Evolutionary conservation across 2,329 filamentous ascomycete species (phyloP).

Genomic region (Lizonia empirigonia): DNA sequence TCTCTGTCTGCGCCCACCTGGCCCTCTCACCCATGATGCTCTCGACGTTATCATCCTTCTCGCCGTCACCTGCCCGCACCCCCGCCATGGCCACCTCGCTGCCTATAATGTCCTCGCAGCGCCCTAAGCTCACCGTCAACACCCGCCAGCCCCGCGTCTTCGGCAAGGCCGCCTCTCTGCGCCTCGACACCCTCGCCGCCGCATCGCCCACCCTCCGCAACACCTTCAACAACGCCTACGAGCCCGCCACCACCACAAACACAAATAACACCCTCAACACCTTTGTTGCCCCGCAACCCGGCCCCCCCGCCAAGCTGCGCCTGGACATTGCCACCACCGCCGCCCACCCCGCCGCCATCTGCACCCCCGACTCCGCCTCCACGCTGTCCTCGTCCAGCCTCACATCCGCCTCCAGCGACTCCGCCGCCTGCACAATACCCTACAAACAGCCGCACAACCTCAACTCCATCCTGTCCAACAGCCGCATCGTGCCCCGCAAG

Average conservation of each 20-base stretch:
- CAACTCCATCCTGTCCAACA: conserved; percentile 54
- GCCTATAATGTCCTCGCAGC: conserved; percentile 50
- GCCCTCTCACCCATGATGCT: conserved; percentile 43
- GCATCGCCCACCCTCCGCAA: conserved; percentile 66
- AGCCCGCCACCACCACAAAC: conserved; percentile 33
- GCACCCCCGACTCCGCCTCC: conserved; percentile 45
- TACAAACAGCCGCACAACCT: conserved; percentile 56
- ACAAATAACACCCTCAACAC: conserved; percentile 13
- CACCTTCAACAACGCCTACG: conserved; percentile 66
- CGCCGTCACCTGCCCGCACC: conserved; percentile 38
- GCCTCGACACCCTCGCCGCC: conserved; percentile 60
- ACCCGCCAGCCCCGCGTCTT: conserved; percentile 59
- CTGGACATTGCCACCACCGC: conserved; percentile 44
- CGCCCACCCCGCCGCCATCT: conserved; percentile 26
- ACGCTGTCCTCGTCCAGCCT: conserved; percentile 50
- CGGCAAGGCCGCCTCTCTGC: conserved; percentile 59
- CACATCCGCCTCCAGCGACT: conserved; percentile 50
- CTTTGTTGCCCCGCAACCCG: conserved; percentile 31
- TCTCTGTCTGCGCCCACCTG: conserved; percentile 14
- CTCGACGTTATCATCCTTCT: conserved; percentile 40
- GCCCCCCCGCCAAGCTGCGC: conserved; percentile 37
- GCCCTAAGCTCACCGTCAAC: conserved; percentile 67
- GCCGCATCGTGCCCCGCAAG: conserved; percentile 45
- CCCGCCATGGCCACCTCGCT: conserved; percentile 53
- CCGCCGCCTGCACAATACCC: conserved; percentile 46